phyloP scores from a whole-genome alignment of 129 eudicot species.

The Scalesia atractyloides region DNA sequence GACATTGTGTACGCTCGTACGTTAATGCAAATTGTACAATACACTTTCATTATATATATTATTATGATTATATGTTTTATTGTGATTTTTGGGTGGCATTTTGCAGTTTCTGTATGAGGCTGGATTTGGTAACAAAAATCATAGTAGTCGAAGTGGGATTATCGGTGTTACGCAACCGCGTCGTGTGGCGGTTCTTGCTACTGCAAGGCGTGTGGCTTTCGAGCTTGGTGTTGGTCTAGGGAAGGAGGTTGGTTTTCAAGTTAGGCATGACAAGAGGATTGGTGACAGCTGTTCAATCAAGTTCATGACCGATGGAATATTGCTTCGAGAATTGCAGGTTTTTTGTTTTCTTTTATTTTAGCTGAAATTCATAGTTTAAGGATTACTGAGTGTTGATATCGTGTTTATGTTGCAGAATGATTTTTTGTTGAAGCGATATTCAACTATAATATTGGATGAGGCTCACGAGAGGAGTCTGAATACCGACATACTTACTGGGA shows the following conservation, averaged over 20 bases:
- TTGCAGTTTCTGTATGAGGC: conserved; percentile 92
- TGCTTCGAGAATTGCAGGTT: conserved; percentile 96
- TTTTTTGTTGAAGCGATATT: conserved; percentile 75
- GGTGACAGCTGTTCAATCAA: conserved; percentile 85
- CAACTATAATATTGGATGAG: conserved; percentile 86
- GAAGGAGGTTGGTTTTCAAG: conserved; percentile 94
- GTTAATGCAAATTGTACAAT: too few relatives aligned
- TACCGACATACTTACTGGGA: conserved; percentile 95
- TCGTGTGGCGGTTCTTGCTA: conserved; percentile 97
- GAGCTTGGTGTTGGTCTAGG: conserved; percentile 88
- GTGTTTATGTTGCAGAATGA: conserved; percentile 63
- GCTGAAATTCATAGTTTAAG: neutral
- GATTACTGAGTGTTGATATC: neutral
- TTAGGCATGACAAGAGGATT: conserved; percentile 81
- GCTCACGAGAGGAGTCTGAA: conserved; percentile 98
- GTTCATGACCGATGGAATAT: conserved; percentile 98
- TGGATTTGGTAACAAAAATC: conserved; percentile 68
- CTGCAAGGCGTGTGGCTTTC: conserved; percentile 89
- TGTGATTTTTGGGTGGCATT: conserved; percentile 15
- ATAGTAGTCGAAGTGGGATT: conserved; percentile 57
- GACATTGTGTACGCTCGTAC: too few relatives aligned
- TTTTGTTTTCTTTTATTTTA: neutral
- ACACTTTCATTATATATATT: too few relatives aligned
- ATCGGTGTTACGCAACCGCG: conserved; percentile 98
- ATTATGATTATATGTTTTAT: neutral